These are phyloP conservation scores for Leucogyrophana mollusca DNA, from an alignment of 768 basidiomycete species.

Conservation along the genomic window DNA sequence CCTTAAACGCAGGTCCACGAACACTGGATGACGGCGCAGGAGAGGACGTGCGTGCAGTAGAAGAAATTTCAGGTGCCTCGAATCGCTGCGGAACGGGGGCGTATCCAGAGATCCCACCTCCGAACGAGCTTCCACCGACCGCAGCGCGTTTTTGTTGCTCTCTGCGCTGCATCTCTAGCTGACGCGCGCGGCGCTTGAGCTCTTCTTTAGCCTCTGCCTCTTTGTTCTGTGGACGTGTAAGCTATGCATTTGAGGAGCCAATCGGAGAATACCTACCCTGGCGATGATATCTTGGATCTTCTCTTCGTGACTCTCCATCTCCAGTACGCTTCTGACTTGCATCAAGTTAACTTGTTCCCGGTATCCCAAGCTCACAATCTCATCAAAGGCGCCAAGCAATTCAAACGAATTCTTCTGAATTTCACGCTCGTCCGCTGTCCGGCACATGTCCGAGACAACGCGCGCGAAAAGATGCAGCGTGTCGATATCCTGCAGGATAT, in stretches of 20 bases:
- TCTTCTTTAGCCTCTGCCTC: conserved; percentile 99
- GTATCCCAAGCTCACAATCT: conserved; percentile 90
- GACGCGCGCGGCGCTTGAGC: conserved; percentile 95
- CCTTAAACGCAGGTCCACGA: conserved; percentile 86
- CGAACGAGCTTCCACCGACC: conserved; percentile 38
- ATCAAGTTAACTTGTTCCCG: conserved; percentile 75
- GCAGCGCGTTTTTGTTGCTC: conserved; percentile 85
- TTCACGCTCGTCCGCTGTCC: conserved; percentile 84
- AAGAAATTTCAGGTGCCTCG: conserved; percentile 52
- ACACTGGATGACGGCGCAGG: conserved; percentile 43
- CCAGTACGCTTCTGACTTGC: conserved; percentile 75
- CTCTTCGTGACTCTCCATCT: conserved; percentile 92
- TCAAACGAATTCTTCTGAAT: conserved; percentile 91
- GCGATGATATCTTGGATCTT: conserved; percentile 99
- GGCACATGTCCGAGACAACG: conserved; percentile 89
- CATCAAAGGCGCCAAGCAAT: conserved; percentile 93
- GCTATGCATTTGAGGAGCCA: not conserved
- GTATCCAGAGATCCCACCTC: conserved; percentile 69
- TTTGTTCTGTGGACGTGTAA: conserved; percentile 67
- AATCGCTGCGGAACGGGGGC: conserved; percentile 65
- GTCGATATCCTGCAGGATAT: conserved; percentile 97
- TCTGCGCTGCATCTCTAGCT: conserved; percentile 95
- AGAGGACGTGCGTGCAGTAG: conserved; percentile 42
- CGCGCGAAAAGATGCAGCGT: conserved; percentile 93
- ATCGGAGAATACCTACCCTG: conserved; percentile 50